Conservation (phyloP, 805 yeast species). For the Wickerhamiella siamensis region DNA sequence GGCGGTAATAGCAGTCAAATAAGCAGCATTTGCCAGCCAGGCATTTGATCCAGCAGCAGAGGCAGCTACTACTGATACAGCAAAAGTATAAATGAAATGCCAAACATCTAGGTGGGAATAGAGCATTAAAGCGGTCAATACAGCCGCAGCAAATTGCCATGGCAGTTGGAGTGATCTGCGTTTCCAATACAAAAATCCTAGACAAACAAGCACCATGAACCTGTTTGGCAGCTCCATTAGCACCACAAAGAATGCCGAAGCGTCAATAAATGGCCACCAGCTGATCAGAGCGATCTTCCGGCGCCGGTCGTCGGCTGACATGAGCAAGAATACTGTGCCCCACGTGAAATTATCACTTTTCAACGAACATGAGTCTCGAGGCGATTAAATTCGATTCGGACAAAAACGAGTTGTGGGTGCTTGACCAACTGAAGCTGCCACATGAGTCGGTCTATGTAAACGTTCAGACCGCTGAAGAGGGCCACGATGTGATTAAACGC, state of each 20-base stretch:
- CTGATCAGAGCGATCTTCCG: background rate
- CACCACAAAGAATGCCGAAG: background rate
- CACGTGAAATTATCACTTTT: background rate
- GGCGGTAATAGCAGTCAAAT: background rate
- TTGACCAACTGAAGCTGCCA: slow-evolving; percentile 77
- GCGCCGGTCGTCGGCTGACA: background rate
- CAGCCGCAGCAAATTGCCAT: background rate
- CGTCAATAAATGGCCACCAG: slow-evolving; percentile 1
- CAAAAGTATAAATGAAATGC: background rate
- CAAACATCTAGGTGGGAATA: background rate
- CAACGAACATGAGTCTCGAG: slow-evolving; percentile 29
- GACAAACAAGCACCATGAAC: background rate
- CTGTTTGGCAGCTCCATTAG: background rate
- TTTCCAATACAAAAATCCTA: background rate
- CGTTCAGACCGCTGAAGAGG: slow-evolving; percentile 54
- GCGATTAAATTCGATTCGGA: slow-evolving; percentile 54
- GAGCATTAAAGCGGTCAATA: background rate
- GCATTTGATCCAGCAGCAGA: background rate
- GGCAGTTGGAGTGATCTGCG: background rate
- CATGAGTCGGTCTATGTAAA: slow-evolving; percentile 56
- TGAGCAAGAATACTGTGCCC: background rate
- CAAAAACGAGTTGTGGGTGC: slow-evolving; percentile 36
- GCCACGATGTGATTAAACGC: slow-evolving; percentile 63
- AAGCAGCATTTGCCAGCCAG: background rate
- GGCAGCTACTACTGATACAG: background rate